A percentile compares a stretch with the other conserved stretches of the same genome.
phyloP scores from a whole-genome alignment of 2,329 filamentous ascomycete species.

The Biscogniauxia mediterranea region DNA sequence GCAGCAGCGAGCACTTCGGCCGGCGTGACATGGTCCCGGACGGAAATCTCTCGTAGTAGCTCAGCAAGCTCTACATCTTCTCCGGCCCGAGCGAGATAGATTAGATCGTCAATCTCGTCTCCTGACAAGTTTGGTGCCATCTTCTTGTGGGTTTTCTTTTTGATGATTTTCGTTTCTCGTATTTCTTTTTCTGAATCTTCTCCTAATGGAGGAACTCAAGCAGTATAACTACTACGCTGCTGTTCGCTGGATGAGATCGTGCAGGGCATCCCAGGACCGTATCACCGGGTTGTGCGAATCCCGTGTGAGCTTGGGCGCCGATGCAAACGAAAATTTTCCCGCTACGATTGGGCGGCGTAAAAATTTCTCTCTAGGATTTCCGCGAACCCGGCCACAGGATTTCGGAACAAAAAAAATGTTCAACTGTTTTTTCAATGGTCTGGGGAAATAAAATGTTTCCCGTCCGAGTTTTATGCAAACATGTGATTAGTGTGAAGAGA shows the following conservation, averaged over 20 bases:
- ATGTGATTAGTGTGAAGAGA: neutral
- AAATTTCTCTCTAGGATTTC: neutral
- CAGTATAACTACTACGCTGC: neutral
- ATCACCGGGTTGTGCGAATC: neutral
- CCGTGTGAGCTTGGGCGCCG: neutral
- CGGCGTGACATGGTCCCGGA: slow-evolving; percentile 57
- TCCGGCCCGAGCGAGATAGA: slow-evolving; percentile 80
- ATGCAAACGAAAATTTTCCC: slow-evolving; percentile 13
- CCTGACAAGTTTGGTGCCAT: slow-evolving; percentile 61
- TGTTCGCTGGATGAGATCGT: neutral
- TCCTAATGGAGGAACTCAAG: neutral
- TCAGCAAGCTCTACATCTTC: slow-evolving; percentile 68
- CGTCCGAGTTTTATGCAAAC: neutral
- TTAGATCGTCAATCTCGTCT: slow-evolving; percentile 86
- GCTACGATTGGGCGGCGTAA: neutral
- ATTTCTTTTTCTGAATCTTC: neutral
- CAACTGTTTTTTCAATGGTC: neutral
- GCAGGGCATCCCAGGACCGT: neutral
- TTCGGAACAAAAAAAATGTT: neutral
- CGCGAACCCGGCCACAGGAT: neutral
- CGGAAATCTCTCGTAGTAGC: slow-evolving; percentile 57
- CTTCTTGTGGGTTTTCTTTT: slow-evolving; percentile 7
- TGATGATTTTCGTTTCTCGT: neutral
- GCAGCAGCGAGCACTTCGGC: slow-evolving; percentile 68
- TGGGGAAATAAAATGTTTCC: neutral